Evolutionary conservation across 805 yeast genomes (phyloP), one percentile per base, ranked within the genome.

Genomic region (Teunomyces gatunensis): DNA sequence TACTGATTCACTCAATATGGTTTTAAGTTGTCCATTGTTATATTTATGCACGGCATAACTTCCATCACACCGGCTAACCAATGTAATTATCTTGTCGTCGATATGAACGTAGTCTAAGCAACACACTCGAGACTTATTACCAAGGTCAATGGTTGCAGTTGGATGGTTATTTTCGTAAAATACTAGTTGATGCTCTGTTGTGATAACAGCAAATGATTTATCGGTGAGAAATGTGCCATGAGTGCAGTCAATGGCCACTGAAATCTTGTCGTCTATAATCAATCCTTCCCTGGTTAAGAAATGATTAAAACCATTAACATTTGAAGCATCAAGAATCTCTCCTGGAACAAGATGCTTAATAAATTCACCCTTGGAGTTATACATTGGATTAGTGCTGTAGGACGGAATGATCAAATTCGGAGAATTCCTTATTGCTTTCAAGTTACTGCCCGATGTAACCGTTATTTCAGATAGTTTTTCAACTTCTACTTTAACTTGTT

Each of bases 51-150:
- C 29, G 12, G 29, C 6, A 37, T 37, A 37, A 37, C 40, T 37
- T 21, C 40, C 40, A 21, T 37, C 40, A 13, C 43, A 40, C 34
- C 43, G 27, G 10, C 34, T 17, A 6, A 40, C 11, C 23, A 40
- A 40, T 5, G 23, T 23, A 13, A 21, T 25, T 25, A 9, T 7
- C 27, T 25, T 25, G 27, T 25, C 11, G 27, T 25, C 11, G 3
- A 25, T 25, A 7, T 2, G 11, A 10, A 25, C 27, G 27, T 25
- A 25, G 27, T 25, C 27, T 25, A 25, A 25, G 27, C 27, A 6
- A 9, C 40, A 20, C 5, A 23, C 23, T 23, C n/a, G 18, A n/a
- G 28, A 21, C 28, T 20, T 37, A n/a, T 37, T 21, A 20, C 3
- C 40, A n/a, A 37, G 40, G 13, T 37, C 18, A 10, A 37, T 10